Evolutionary conservation across 2,329 filamentous ascomycete species (phyloP).

Genomic region (Paecilomyces sp.): DNA sequence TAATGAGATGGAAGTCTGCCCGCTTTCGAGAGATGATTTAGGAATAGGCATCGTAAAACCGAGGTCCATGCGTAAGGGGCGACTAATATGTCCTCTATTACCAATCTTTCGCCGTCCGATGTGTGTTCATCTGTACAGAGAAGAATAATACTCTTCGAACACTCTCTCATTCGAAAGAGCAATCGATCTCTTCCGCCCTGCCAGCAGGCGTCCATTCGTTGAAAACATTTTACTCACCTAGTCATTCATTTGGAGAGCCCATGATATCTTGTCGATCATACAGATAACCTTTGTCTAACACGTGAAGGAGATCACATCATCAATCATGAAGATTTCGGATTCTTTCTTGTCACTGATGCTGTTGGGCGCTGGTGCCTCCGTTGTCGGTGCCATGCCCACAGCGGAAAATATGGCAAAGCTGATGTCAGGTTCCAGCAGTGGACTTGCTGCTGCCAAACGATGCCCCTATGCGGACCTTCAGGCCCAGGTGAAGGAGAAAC

Average conservation of each 20-base stretch:
- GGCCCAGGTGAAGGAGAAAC: constrained; percentile 2
- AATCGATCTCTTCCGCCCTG: neutral
- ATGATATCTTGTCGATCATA: neutral
- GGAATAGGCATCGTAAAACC: neutral
- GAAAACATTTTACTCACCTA: neutral
- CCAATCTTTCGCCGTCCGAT: neutral
- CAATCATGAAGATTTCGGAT: neutral
- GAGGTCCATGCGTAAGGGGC: neutral
- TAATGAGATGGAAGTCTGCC: too few relatives aligned
- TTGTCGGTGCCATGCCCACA: constrained; percentile 7
- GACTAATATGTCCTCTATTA: neutral
- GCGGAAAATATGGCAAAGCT: constrained; percentile 3
- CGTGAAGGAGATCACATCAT: neutral
- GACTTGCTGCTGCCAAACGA: constrained; percentile 3
- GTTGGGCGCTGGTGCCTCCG: constrained; percentile 1
- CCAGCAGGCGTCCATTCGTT: neutral
- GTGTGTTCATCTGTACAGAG: neutral
- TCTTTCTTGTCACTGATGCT: neutral
- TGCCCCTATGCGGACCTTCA: constrained; percentile 14
- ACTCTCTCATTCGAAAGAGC: neutral
- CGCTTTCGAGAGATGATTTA: neutral
- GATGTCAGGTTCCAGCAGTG: neutral
- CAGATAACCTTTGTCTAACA: neutral
- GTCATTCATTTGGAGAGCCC: neutral
- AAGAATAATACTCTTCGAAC: neutral